Evolutionary conservation across 192 early-diverging fungal species (phyloP).

Genomic region (Lobosporangium transversale): DNA sequence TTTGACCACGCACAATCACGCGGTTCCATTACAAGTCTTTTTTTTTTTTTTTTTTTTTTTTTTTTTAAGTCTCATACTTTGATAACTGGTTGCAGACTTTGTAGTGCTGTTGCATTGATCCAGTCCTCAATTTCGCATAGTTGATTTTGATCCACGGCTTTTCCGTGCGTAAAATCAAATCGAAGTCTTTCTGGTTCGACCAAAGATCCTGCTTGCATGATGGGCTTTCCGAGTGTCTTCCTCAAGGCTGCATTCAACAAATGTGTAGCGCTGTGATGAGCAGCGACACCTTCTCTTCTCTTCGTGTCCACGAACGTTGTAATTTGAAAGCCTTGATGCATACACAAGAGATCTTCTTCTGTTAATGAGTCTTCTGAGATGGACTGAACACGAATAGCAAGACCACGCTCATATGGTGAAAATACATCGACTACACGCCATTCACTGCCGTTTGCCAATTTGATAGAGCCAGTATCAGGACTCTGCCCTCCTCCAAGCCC

Average conservation of each 20-base stretch:
- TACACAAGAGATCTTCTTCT: slow-evolving; percentile 50
- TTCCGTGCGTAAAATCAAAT: slow-evolving; percentile 69
- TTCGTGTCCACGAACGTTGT: slow-evolving; percentile 52
- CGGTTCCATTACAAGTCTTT: too few relatives aligned
- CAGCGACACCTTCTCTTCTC: slow-evolving; percentile 56
- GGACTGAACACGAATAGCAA: slow-evolving; percentile 55
- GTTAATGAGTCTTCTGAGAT: slow-evolving; percentile 2
- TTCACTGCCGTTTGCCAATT: slow-evolving; percentile 49
- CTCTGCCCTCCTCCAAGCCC: slow-evolving; percentile 69
- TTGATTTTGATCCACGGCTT: slow-evolving; percentile 55
- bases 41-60: too few relatives aligned
- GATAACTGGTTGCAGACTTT: slow-evolving; percentile 46
- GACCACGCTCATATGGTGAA: slow-evolving; percentile 60
- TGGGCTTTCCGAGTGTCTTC: slow-evolving; percentile 52
- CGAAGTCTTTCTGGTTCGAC: slow-evolving; percentile 62
- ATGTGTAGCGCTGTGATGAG: slow-evolving; percentile 70
- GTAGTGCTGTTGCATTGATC: slow-evolving; percentile 58
- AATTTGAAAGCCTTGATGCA: slow-evolving; percentile 54
- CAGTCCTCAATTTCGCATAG: slow-evolving; percentile 59
- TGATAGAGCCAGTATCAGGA: slow-evolving; percentile 56
- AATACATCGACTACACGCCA: slow-evolving; percentile 60
- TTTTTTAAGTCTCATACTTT: too few relatives aligned
- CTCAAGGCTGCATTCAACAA: slow-evolving; percentile 65
- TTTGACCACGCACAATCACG: background rate
- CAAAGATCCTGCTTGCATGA: slow-evolving; percentile 65